Percentiles rank a stretch among this genome's conserved stretches.
Conservation (phyloP, 495 filamentous ascomycete genomes). For the Letharia columbiana region DNA sequence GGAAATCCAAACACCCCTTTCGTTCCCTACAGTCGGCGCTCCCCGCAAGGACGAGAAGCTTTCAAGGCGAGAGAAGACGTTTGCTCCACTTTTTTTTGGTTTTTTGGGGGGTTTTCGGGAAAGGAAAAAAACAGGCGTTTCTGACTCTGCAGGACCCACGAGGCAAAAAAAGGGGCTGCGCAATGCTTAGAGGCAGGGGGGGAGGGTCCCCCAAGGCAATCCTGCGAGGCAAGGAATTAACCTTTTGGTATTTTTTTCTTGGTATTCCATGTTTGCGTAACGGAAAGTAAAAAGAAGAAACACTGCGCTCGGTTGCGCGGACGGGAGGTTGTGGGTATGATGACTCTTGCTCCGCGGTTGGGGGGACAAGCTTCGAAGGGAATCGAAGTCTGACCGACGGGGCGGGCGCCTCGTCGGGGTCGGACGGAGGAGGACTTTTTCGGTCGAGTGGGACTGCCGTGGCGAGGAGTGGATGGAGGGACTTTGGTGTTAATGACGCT, state of each 20-base stretch:
- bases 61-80: neutral
- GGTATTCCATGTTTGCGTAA: neutral
- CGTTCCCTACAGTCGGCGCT: neutral
- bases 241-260: neutral
- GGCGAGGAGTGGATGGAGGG: neutral
- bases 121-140: no score
- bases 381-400: neutral
- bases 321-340: neutral
- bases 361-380: neutral
- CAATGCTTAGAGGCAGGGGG: neutral
- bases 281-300: no score
- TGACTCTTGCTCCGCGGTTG: neutral
- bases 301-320: neutral
- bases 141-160: neutral
- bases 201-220: neutral
- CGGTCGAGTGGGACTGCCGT: neutral
- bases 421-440: conserved; percentile 1
- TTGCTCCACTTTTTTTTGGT: neutral
- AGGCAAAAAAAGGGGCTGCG: neutral
- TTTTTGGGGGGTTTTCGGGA: neutral
- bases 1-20: neutral
- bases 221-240: neutral
- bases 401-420: neutral
- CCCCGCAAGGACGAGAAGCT: neutral
- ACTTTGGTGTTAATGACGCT: neutral